Evolutionary conservation across 2,329 filamentous ascomycete genomes (phyloP), one percentile per base, ranked within the genome.

Genomic region (Fusarium caatingaense): DNA sequence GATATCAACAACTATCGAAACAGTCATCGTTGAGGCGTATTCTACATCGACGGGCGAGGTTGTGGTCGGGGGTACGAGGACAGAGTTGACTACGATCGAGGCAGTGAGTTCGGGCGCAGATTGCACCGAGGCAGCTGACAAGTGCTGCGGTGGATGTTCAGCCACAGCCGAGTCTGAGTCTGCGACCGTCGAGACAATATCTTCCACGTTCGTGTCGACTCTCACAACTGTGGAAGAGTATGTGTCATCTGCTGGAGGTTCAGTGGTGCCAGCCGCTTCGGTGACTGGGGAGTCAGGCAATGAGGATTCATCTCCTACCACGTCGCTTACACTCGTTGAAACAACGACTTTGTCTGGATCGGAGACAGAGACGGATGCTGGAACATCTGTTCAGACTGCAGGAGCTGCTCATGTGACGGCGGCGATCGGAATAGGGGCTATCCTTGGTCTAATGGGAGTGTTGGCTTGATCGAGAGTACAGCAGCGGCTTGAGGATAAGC

Each of bases 31-130:
- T 47, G 73, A 76, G 54, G 62, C 70, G 21, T 76, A 76, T 69
- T 75, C 73, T 69, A 76, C 74, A 11, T 72, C 59, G 61, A 76
- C 67, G 8, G 72, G 72, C 21, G 71, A 73, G 45, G 60, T 27
- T 13, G 60, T 68, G 25, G 47, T 72, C 32, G 57, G 48, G 12
- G 71, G 64, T 6, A 73, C 72, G 46, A 59, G 51, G 45, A 72
- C 68, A 34, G 73, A 71, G 51, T 69, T 68, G 32, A 64, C 69
- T 44, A 73, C 66, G 18, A 28, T 76, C 12, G 61, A 66, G 45
- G 62, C 64, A 32, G 56, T 74, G 20, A 76, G 66, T 50, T 45
- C 63, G 37, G 64, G 62, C 16, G 28, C 47, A n/a, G 60, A 66
- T 11, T 75, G 73, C 42, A 46, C 60, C 25, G 47, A 64, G 25